These are phyloP conservation scores for Thermochaetoides thermophila DNA, from an alignment of 495 filamentous ascomycete species.

Conservation along the genomic window DNA sequence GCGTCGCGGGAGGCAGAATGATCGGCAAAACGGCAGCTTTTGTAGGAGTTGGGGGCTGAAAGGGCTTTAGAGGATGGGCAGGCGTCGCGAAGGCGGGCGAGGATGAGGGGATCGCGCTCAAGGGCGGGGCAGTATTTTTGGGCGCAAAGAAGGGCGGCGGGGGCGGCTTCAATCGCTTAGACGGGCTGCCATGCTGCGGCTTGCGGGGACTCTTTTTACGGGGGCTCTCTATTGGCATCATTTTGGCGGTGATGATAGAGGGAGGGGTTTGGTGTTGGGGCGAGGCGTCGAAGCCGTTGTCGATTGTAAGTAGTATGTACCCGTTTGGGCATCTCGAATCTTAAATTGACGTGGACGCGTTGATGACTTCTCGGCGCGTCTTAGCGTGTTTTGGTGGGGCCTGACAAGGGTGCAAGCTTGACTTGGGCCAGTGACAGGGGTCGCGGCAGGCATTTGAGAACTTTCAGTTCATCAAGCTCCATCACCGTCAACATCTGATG, in stretches of 20 bases:
- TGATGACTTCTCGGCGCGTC: constrained; percentile 15
- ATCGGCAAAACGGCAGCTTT: constrained; percentile 77
- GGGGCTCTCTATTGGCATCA: constrained; percentile 18
- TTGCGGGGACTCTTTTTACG: constrained; percentile 14
- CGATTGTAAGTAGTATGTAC: background rate
- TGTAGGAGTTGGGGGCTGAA: constrained; percentile 32
- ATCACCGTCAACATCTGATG: constrained; percentile 2
- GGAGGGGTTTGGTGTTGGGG: too few species aligned
- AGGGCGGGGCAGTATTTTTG: constrained; percentile 17
- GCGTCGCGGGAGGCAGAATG: constrained; percentile 67
- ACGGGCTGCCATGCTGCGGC: constrained; percentile 5
- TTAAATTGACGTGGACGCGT: constrained; percentile 9
- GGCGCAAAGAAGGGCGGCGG: constrained; percentile 25
- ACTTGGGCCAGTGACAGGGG: background rate
- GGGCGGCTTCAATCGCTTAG: constrained; percentile 17
- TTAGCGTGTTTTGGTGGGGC: constrained; percentile 18
- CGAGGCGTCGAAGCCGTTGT: background rate
- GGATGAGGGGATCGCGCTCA: constrained; percentile 59
- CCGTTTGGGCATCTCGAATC: background rate
- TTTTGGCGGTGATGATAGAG: constrained; percentile 7
- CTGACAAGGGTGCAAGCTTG: background rate
- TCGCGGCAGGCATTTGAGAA: constrained; percentile 6
- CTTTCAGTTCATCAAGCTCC: background rate
- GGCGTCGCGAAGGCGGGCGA: constrained; percentile 83
- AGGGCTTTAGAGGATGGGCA: constrained; percentile 51